Percentiles rank a stretch among this genome's conserved stretches.
phyloP scores from a whole-genome alignment of 1,139 yeast species.

The Magnusiomyces magnusii region DNA sequence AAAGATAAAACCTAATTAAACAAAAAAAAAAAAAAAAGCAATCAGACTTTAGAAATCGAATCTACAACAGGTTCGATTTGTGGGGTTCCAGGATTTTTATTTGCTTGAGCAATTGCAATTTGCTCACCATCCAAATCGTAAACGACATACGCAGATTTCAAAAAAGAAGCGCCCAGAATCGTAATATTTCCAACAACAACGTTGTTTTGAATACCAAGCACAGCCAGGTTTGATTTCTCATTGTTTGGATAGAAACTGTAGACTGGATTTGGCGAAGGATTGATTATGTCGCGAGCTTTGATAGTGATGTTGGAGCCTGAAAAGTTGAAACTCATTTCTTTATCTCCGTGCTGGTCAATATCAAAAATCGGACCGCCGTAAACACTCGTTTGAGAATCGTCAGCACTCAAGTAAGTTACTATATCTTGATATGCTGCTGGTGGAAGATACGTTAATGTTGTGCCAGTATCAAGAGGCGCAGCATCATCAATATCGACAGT shows the following conservation, averaged over 20 bases:
- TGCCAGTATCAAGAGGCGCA: conserved; percentile 11
- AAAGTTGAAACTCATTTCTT: conserved; percentile 11
- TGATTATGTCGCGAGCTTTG: background rate
- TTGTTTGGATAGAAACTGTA: conserved; percentile 27
- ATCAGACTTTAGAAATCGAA: too few relatives aligned
- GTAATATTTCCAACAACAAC: conserved; percentile 8
- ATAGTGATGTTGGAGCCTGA: background rate
- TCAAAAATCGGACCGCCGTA: conserved; percentile 16
- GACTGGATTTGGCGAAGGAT: conserved; percentile 31
- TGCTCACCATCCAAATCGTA: conserved; percentile 20
- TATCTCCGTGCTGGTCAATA: conserved; percentile 13
- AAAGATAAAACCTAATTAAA: too few relatives aligned
- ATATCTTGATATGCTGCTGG: conserved; percentile 17
- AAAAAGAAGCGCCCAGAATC: conserved; percentile 25
- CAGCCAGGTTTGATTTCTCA: conserved; percentile 9
- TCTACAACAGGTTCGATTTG: conserved; percentile 9
- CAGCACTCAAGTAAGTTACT: conserved; percentile 10
- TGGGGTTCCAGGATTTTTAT: background rate
- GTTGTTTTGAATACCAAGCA: background rate
- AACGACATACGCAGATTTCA: conserved; percentile 25
- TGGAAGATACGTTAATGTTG: conserved; percentile 4
- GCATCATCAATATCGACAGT: conserved; percentile 38
- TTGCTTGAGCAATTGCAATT: conserved; percentile 10
- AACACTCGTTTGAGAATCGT: background rate
- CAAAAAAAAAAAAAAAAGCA: too few relatives aligned